These are phyloP conservation scores for Pythium angustatum DNA, from an alignment of 352 stramenopile species.

Conservation along the genomic window DNA sequence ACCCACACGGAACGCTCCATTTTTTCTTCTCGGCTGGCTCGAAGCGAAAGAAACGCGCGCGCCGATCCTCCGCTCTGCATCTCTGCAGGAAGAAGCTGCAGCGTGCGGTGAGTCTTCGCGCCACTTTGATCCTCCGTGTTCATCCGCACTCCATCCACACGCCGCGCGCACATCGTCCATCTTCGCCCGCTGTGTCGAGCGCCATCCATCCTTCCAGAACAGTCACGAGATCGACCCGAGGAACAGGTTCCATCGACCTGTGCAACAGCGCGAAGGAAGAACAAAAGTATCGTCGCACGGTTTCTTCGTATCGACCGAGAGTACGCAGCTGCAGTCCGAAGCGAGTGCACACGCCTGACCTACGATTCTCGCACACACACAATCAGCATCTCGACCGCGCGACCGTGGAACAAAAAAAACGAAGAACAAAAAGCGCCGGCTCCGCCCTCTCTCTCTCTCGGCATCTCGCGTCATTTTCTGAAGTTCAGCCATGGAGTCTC, in stretches of 20 bases:
- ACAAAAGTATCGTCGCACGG: not conserved
- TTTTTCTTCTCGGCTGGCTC: slow-evolving; percentile 4
- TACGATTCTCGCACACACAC: not conserved
- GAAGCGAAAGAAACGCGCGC: not conserved
- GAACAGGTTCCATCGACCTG: not conserved
- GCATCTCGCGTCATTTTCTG: slow-evolving; percentile 5
- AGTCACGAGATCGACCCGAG: not conserved
- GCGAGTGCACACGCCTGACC: slow-evolving; percentile 9
- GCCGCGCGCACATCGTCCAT: not conserved
- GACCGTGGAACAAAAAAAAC: slow-evolving; percentile 1
- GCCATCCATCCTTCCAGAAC: slow-evolving; percentile 1
- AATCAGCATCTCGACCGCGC: not conserved
- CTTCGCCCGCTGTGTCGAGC: not conserved
- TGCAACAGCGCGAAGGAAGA: not conserved
- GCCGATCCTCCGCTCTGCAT: no score
- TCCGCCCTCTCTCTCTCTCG: no score
- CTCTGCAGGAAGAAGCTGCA: no score
- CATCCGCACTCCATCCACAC: not conserved
- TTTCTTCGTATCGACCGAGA: not conserved
- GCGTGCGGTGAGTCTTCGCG: no score
- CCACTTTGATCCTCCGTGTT: no score
- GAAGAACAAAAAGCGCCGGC: not conserved
- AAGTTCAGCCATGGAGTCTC: slow-evolving; percentile 22
- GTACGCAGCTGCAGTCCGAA: slow-evolving; percentile 2
- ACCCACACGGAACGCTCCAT: slow-evolving; percentile 11